Percentiles rank a stretch among this genome's conserved stretches.
Evolutionary conservation across 1,139 yeast species (phyloP).

Genomic region (Kluyveromyces sp.): DNA sequence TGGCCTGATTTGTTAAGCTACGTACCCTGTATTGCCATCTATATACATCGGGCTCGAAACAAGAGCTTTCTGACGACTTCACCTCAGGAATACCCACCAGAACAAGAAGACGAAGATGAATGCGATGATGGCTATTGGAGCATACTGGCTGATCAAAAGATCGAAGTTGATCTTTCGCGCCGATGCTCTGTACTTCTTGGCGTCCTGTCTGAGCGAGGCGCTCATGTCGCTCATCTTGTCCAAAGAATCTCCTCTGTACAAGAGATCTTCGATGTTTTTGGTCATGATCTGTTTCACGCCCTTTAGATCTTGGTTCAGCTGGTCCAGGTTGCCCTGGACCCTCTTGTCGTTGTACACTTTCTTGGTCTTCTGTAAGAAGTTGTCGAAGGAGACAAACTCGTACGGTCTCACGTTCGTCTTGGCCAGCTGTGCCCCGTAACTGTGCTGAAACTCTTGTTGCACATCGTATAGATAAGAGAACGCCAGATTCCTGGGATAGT

Average conservation of each 20-base stretch:
- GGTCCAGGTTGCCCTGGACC: slow-evolving; percentile 82
- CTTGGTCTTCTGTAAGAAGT: slow-evolving; percentile 77
- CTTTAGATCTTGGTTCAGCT: slow-evolving; percentile 75
- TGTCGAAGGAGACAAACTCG: slow-evolving; percentile 82
- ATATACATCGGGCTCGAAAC: neutral
- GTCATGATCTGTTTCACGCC: slow-evolving; percentile 96
- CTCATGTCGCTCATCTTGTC: slow-evolving; percentile 91
- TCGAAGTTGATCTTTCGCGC: slow-evolving; percentile 91
- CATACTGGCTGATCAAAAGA: slow-evolving; percentile 79
- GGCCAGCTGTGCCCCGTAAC: slow-evolving; percentile 69
- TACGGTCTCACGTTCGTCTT: slow-evolving; percentile 68
- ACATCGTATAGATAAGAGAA: slow-evolving; percentile 81
- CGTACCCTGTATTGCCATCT: neutral
- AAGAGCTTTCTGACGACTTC: neutral
- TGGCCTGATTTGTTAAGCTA: no score
- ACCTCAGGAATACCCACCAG: slow-evolving; percentile 70
- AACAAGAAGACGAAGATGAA: slow-evolving; percentile 68
- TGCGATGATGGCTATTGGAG: slow-evolving; percentile 71
- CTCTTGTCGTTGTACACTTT: slow-evolving; percentile 85
- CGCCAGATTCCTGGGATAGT: slow-evolving; percentile 84
- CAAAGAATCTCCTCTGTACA: slow-evolving; percentile 90
- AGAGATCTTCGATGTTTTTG: slow-evolving; percentile 86
- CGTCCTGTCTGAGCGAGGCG: slow-evolving; percentile 69
- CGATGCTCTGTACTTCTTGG: slow-evolving; percentile 79
- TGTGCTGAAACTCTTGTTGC: slow-evolving; percentile 70